Base-by-base conservation (phyloP, 2,329 filamentous ascomycete species). In the Aureobasidium leucospermi region DNA sequence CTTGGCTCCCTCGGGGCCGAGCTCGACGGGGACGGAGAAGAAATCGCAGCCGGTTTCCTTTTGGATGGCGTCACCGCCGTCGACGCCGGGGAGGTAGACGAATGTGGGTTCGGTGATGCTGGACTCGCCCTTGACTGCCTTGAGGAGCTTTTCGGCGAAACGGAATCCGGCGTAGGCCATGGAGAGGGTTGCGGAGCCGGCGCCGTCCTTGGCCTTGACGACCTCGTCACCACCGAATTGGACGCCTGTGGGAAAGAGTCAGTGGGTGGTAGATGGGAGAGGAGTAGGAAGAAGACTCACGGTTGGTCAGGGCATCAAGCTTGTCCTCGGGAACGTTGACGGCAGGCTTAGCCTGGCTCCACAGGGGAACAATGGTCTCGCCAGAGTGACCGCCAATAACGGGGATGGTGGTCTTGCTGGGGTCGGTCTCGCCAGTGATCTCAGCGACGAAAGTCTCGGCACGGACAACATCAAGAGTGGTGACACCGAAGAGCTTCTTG, bases 151-250 rank as follows among this genome's bases (percentile, higher is more conserved):
- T 82, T 97, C 91, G 68, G 94, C 90, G 72, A 97, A 97, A 47
- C 91, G 88, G 85, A 86, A 97, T 67, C 94, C 94, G 67, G 94
- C 94, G 74, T 91, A 95, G 63, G 91, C 91, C 91, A 96, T 96
- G 69, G 90, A 96, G 58, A 96, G 83, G 61, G 91, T 96, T 66
- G 91, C 91, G 63, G 90, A 95, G 65, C 91, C 91, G 71, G 86
- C 86, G 70, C 91, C 91, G 66, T 94, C 89, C 85, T 96, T 96
- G 73, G 91, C 91, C 82, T 93, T 86, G 75, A 96, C 91, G 64
- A 96, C 91, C 80, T 96, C 91, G 68, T 99, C 94, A 81, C 94
- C 94, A 74, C 94, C 94, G 68, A 96, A 97, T 77, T 99, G 94
- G 60, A 97, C 89, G 67, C 83, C 82, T 85, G 65, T 39, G 42